These are phyloP conservation scores for Boletus eberwhitei DNA, from an alignment of 768 basidiomycete species.

Conservation along the genomic window DNA sequence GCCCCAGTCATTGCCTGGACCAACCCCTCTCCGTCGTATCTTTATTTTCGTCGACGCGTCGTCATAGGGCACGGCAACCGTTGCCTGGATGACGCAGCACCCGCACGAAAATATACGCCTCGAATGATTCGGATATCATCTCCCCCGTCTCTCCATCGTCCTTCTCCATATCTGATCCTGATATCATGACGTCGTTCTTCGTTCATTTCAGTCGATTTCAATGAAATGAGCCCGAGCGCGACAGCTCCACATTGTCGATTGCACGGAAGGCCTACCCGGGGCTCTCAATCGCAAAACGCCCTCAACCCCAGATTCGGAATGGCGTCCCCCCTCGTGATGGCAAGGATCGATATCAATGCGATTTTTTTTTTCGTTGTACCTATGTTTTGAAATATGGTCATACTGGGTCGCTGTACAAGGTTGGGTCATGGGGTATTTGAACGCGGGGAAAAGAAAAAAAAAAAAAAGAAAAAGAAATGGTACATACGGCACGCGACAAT, in stretches of 20 bases:
- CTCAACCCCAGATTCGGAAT: neutral
- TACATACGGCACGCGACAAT: neutral
- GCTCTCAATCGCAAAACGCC: slow-evolving; percentile 12
- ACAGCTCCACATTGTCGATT: neutral
- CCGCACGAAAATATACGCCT: no score
- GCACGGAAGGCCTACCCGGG: neutral
- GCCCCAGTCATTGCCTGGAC: neutral
- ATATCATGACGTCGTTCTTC: neutral
- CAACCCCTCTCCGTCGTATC: neutral
- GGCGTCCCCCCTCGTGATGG: neutral
- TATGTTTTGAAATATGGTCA: neutral
- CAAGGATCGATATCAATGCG: neutral
- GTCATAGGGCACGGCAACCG: neutral
- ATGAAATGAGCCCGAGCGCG: neutral
- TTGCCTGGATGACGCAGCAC: neutral
- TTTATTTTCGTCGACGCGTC: neutral
- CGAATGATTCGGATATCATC: neutral
- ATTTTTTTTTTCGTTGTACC: no score
- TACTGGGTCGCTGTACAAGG: neutral
- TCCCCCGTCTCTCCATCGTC: neutral
- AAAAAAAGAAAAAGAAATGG: neutral
- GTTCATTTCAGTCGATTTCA: neutral
- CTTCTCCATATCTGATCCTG: neutral
- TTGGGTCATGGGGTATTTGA: neutral
- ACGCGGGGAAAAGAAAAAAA: neutral